These are phyloP conservation scores for Ceratocystiopsis brevicomis DNA, from an alignment of 2,329 filamentous ascomycete genomes.

Conservation along the genomic window DNA sequence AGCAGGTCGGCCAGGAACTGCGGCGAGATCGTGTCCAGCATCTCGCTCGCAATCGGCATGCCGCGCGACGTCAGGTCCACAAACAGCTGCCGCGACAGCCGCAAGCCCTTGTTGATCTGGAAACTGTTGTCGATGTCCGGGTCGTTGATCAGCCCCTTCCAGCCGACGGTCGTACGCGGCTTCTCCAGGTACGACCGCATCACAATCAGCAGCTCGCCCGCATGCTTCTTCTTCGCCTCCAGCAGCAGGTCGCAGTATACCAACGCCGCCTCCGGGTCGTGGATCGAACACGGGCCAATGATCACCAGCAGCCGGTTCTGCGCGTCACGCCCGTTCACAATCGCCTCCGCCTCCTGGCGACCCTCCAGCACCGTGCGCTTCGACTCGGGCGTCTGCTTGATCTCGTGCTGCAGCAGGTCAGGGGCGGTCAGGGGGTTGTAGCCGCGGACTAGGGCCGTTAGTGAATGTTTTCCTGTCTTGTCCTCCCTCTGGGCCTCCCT, in stretches of 20 bases:
- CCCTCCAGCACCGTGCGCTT: conserved; percentile 41
- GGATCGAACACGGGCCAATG: conserved; percentile 90
- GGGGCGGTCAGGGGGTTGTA: conserved; percentile 89
- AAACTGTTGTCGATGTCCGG: conserved; percentile 96
- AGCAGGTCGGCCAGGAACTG: conserved; percentile 90
- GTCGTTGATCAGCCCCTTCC: conserved; percentile 98
- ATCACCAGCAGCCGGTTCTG: conserved; percentile 49
- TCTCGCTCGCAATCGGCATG: conserved; percentile 93
- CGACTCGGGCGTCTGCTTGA: conserved; percentile 39
- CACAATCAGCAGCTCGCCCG: conserved; percentile 77
- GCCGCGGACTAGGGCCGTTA: conserved; percentile 46
- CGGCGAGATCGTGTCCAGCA: conserved; percentile 94
- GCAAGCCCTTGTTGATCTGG: conserved; percentile 95
- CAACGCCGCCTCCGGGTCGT: conserved; percentile 77
- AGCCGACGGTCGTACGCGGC: conserved; percentile 90
- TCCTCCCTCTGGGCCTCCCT: too few species aligned
- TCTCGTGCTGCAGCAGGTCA: conserved; percentile 88
- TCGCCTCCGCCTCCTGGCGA: conserved; percentile 40
- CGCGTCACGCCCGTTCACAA: conserved; percentile 39
- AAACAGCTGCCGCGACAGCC: conserved; percentile 74
- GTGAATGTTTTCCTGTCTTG: background rate
- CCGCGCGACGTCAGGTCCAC: conserved; percentile 78
- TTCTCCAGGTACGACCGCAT: conserved; percentile 99
- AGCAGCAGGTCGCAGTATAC: conserved; percentile 81
- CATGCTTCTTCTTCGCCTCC: conserved; percentile 68